These are phyloP conservation scores for Leccinum aurantiacum DNA, from an alignment of 768 basidiomycete species.

Conservation along the genomic window DNA sequence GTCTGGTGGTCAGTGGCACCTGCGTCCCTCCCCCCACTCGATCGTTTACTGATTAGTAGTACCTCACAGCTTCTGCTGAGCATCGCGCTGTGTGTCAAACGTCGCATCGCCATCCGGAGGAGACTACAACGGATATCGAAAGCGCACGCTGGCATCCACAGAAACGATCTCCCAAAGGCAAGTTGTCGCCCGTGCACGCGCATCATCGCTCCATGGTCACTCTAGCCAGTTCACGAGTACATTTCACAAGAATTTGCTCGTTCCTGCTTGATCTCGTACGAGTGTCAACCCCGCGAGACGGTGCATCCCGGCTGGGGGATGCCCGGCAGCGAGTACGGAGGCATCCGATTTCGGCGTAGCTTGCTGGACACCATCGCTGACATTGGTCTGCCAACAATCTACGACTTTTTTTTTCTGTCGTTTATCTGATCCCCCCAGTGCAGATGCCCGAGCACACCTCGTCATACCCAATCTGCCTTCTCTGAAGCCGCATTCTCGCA, in stretches of 20 bases:
- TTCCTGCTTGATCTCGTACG: slow-evolving; percentile 66
- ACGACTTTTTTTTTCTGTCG: background rate
- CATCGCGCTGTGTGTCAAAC: slow-evolving; percentile 62
- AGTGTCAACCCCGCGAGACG: slow-evolving; percentile 66
- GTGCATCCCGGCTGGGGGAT: slow-evolving; percentile 75
- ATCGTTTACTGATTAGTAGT: background rate
- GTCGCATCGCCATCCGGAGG: slow-evolving; percentile 63
- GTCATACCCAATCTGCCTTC: slow-evolving; percentile 73
- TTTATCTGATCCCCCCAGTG: slow-evolving; percentile 3
- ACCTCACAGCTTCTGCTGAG: slow-evolving; percentile 53
- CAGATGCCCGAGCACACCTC: slow-evolving; percentile 67
- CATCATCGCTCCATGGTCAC: background rate
- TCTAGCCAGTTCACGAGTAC: slow-evolving; percentile 63
- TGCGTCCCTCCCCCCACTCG: background rate
- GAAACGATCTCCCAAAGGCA: slow-evolving; percentile 62
- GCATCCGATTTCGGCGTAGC: slow-evolving; percentile 60
- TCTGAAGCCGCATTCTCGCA: slow-evolving; percentile 69
- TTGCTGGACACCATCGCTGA: slow-evolving; percentile 70
- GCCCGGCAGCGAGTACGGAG: slow-evolving; percentile 63
- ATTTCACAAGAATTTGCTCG: slow-evolving; percentile 77
- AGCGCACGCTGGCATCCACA: slow-evolving; percentile 50
- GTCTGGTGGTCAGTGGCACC: slow-evolving; percentile 56
- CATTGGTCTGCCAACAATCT: slow-evolving; percentile 52
- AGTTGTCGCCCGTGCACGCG: slow-evolving; percentile 1
- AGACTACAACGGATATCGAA: slow-evolving; percentile 69